Conservation (phyloP, 2,329 filamentous ascomycete species). For the Colletotrichum somersetense region DNA sequence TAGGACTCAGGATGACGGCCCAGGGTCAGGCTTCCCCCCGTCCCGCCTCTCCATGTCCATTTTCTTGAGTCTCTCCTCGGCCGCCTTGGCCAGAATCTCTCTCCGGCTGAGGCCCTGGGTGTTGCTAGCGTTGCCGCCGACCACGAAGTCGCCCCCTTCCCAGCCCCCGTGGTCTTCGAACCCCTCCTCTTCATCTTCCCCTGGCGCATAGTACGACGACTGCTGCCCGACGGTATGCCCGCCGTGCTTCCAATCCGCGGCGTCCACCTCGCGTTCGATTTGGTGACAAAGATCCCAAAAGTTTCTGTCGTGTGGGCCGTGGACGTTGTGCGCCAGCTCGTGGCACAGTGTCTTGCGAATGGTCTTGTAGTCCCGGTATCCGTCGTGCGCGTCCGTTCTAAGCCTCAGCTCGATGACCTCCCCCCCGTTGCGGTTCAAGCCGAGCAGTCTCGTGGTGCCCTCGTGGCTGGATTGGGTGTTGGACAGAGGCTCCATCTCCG, state of each 20-base stretch:
- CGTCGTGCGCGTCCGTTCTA: constrained; percentile 93
- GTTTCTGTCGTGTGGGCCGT: constrained; percentile 82
- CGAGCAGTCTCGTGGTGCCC: constrained; percentile 80
- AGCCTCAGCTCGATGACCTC: constrained; percentile 92
- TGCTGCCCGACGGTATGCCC: constrained; percentile 76
- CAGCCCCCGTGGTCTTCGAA: constrained; percentile 79
- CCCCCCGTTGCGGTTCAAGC: constrained; percentile 87
- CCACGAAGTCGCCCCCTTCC: constrained; percentile 83
- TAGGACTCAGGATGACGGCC: constrained; percentile 22
- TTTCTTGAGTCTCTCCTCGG: constrained; percentile 74
- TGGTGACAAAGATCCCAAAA: constrained; percentile 92
- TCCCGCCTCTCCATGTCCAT: constrained; percentile 46
- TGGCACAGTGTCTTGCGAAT: constrained; percentile 95
- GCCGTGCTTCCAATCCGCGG: constrained; percentile 80
- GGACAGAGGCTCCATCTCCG: constrained; percentile 92
- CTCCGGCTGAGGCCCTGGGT: constrained; percentile 71
- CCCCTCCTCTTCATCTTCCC: constrained; percentile 63
- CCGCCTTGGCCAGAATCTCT: constrained; percentile 80
- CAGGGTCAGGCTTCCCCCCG: constrained; percentile 39
- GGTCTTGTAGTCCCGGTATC: constrained; percentile 91
- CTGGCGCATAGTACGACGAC: constrained; percentile 70
- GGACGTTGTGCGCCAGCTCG: constrained; percentile 93
- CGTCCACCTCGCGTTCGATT: constrained; percentile 89
- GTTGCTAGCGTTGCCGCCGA: constrained; percentile 68
- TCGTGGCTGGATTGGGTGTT: constrained; percentile 81